A percentile compares a stretch with the other conserved stretches of the same genome.
phyloP scores from a whole-genome alignment of 2,329 filamentous ascomycete species.

The Colletotrichum orbiculare region DNA sequence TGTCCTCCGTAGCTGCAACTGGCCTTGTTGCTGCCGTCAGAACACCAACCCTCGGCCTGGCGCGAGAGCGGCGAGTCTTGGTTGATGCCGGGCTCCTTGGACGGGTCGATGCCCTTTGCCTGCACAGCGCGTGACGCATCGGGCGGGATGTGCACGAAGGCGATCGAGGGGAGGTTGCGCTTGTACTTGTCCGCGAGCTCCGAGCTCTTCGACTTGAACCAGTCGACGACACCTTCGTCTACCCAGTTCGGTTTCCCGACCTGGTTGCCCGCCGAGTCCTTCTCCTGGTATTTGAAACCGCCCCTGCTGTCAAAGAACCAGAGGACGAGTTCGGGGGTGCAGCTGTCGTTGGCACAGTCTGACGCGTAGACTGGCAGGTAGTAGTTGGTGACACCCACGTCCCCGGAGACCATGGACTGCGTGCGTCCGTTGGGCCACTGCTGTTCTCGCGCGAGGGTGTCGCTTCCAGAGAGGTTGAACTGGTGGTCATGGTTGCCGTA shows the following conservation, averaged over 20 bases:
- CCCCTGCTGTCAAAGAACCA: conserved; percentile 80
- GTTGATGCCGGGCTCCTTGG: conserved; percentile 57
- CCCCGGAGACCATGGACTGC: conserved; percentile 50
- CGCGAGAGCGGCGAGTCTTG: conserved; percentile 51
- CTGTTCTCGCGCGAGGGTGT: conserved; percentile 56
- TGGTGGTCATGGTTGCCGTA: conserved; percentile 79
- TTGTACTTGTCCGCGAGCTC: conserved; percentile 45
- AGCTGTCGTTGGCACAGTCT: conserved; percentile 46
- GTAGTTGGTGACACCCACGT: conserved; percentile 59
- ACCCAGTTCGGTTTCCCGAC: conserved; percentile 58
- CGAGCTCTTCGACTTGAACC: conserved; percentile 53
- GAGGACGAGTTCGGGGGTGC: conserved; percentile 60
- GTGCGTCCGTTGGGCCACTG: conserved; percentile 53
- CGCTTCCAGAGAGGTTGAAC: conserved; percentile 63
- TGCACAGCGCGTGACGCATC: conserved; percentile 55
- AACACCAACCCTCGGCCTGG: conserved; percentile 58
- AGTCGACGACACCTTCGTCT: conserved; percentile 54
- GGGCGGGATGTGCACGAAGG: conserved; percentile 61
- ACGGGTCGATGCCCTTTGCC: conserved; percentile 48
- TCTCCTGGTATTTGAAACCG: conserved; percentile 61
- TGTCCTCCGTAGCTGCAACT: conserved; percentile 59
- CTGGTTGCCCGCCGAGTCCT: conserved; percentile 42
- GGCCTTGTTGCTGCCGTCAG: conserved; percentile 49
- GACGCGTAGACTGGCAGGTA: conserved; percentile 56
- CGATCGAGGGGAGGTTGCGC: conserved; percentile 55